phyloP scores from a whole-genome alignment of 176 grass and related monocot genomes.

The Aegilops tauschii region DNA sequence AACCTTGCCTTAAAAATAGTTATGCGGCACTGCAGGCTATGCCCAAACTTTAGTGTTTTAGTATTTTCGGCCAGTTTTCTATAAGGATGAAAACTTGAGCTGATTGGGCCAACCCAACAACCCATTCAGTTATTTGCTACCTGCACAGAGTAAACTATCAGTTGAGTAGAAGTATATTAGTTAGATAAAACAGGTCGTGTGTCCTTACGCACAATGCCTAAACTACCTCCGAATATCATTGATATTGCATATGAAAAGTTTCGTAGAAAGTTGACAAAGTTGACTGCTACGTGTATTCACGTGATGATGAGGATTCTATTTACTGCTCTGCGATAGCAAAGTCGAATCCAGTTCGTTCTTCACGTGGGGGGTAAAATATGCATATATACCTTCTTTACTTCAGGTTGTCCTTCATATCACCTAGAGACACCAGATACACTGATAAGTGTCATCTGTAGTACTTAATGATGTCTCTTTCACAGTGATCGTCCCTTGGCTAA shows the following conservation, averaged over 20 bases:
- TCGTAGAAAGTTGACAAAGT: not conserved
- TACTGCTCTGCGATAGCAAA: not conserved
- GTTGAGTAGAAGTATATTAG: not conserved
- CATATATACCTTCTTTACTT: not conserved
- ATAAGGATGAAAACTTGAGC: not conserved
- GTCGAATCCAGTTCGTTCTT: not conserved
- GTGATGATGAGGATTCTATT: conserved; percentile 32
- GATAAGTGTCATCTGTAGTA: not conserved
- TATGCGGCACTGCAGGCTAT: not conserved
- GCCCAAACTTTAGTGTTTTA: not conserved
- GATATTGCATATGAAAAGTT: not conserved
- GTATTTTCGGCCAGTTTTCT: not conserved
- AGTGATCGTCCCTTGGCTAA: not conserved
- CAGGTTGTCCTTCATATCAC: not conserved
- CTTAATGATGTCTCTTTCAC: not conserved
- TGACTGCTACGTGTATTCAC: not conserved
- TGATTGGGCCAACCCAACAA: conserved; percentile 3
- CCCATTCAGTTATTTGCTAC: not conserved
- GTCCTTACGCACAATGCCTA: not conserved
- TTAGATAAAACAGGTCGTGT: not conserved
- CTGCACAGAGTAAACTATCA: not conserved
- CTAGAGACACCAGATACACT: not conserved
- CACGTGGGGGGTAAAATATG: not conserved
- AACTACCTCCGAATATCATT: not conserved
- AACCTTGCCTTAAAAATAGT: not conserved